Conservation (phyloP, 2,329 filamentous ascomycete genomes). For the Arthrobotrys conoides region DNA sequence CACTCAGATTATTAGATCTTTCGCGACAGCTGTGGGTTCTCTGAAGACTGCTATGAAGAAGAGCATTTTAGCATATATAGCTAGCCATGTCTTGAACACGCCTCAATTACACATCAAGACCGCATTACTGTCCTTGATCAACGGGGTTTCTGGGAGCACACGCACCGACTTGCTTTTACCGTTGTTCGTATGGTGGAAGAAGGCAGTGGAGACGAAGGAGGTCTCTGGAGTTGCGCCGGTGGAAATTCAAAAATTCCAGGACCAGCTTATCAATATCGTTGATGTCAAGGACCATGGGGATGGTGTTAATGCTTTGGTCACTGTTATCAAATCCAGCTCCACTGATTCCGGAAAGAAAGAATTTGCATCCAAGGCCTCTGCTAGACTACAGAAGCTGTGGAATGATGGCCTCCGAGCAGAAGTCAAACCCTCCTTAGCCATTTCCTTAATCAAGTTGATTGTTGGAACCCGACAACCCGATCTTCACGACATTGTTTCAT, state of each 20-base stretch:
- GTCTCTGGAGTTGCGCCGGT: constrained; percentile 67
- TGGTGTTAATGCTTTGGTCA: constrained; percentile 71
- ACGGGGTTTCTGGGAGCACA: constrained; percentile 79
- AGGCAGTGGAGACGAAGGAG: constrained; percentile 71
- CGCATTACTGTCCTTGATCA: constrained; percentile 79
- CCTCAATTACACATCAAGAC: constrained; percentile 79
- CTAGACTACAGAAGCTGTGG: constrained; percentile 50
- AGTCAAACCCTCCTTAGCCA: constrained; percentile 61
- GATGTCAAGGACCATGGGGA: constrained; percentile 72
- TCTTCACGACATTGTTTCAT: constrained; percentile 67
- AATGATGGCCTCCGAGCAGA: constrained; percentile 42
- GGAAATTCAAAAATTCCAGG: constrained; percentile 71
- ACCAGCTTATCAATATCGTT: constrained; percentile 71
- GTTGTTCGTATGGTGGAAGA: constrained; percentile 78
- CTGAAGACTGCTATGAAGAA: constrained; percentile 69
- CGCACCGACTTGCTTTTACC: constrained; percentile 84
- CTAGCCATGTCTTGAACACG: constrained; percentile 78
- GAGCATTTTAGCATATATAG: constrained; percentile 77
- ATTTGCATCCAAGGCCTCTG: constrained; percentile 60
- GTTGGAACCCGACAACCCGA: constrained; percentile 63
- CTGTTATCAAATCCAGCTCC: constrained; percentile 40
- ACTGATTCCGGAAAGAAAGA: constrained; percentile 36
- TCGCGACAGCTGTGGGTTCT: constrained; percentile 75
- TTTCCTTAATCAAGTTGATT: constrained; percentile 40
- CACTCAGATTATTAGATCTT: constrained; percentile 76